These are phyloP conservation scores for Neolentinus lepideus DNA, from an alignment of 1,284 basidiomycete genomes.

Conservation along the genomic window DNA sequence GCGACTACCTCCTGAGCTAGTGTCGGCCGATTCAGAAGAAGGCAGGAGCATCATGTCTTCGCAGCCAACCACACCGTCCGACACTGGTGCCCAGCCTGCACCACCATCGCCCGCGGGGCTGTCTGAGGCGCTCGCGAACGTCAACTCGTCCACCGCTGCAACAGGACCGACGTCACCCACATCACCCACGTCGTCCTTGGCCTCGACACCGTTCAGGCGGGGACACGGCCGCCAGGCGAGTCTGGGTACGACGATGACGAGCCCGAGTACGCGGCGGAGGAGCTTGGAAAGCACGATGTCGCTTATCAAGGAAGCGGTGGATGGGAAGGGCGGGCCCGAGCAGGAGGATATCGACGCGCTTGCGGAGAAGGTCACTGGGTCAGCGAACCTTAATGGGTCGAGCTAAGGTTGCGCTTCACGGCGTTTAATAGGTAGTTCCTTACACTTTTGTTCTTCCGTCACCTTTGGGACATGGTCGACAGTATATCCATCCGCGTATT, in stretches of 20 bases:
- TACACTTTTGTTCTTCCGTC: neutral
- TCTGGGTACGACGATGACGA: slow-evolving; percentile 94
- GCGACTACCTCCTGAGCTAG: slow-evolving; percentile 89
- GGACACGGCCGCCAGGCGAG: slow-evolving; percentile 86
- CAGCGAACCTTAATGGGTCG: slow-evolving; percentile 3
- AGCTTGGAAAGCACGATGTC: slow-evolving; percentile 95
- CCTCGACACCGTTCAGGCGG: slow-evolving; percentile 50
- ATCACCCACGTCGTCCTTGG: slow-evolving; percentile 25
- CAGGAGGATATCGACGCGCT: slow-evolving; percentile 12
- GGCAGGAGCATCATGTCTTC: slow-evolving; percentile 50
- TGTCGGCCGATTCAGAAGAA: slow-evolving; percentile 79
- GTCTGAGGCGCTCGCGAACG: slow-evolving; percentile 38
- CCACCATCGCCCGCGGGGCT: slow-evolving; percentile 45
- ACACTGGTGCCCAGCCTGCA: slow-evolving; percentile 35
- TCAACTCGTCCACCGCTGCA: slow-evolving; percentile 20
- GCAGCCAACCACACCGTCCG: slow-evolving; percentile 41
- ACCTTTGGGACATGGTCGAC: neutral
- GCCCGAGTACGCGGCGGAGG: slow-evolving; percentile 86
- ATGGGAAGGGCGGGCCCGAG: slow-evolving; percentile 42
- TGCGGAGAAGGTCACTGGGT: slow-evolving; percentile 12
- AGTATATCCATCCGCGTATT: neutral
- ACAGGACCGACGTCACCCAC: slow-evolving; percentile 27
- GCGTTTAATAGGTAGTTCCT: neutral
- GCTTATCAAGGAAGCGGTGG: slow-evolving; percentile 86
- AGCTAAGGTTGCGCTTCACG: neutral